Conservation (phyloP, 2,329 filamentous ascomycete species). For the Geosmithia morbida region DNA sequence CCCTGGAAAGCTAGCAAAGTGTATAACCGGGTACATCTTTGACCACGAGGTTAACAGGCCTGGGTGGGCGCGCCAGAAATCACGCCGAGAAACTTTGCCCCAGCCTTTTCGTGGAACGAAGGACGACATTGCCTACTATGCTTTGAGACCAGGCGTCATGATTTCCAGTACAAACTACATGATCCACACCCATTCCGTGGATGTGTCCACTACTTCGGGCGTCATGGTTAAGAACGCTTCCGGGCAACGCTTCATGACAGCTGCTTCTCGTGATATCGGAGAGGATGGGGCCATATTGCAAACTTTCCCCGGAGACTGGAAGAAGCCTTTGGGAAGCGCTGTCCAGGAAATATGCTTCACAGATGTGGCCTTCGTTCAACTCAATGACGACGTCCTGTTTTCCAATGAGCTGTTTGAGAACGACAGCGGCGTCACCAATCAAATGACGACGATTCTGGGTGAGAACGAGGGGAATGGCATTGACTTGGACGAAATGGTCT, state of each 20-base stretch:
- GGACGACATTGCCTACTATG: neutral
- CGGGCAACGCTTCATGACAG: neutral
- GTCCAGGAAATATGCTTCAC: neutral
- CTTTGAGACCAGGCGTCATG: neutral
- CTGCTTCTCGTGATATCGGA: neutral
- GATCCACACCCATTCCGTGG: neutral
- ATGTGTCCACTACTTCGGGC: neutral
- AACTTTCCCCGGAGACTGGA: neutral
- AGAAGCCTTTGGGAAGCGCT: neutral
- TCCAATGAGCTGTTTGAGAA: neutral
- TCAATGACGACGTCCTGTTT: neutral
- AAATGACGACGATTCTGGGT: neutral
- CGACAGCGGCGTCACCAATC: neutral
- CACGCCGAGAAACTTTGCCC: neutral
- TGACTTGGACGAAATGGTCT: neutral
- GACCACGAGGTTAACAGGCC: neutral
- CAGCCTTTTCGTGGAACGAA: neutral
- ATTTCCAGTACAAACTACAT: neutral
- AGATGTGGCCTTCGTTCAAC: neutral
- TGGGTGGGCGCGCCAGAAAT: neutral
- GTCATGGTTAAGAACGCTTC: neutral
- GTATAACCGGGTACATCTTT: neutral
- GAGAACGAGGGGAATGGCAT: neutral
- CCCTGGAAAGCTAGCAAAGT: neutral
- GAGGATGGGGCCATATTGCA: neutral